These are phyloP conservation scores for Calonectria henricotiae DNA, from an alignment of 2,329 filamentous ascomycete genomes.

Conservation along the genomic window DNA sequence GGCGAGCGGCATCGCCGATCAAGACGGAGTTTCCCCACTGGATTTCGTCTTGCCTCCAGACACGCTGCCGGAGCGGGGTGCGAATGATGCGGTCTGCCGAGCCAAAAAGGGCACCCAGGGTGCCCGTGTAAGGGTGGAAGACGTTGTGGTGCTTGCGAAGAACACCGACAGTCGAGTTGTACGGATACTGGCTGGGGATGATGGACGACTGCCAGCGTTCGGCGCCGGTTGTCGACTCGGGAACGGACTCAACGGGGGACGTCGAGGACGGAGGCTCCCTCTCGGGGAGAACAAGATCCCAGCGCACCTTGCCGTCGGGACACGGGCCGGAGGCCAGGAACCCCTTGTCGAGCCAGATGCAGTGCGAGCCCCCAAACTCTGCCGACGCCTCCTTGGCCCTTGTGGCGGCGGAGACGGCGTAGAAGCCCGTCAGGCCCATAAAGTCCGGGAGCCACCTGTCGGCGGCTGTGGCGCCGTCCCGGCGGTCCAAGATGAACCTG, in stretches of 20 bases:
- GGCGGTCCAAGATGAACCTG: constrained; percentile 42
- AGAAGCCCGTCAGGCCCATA: constrained; percentile 48
- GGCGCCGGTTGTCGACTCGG: constrained; percentile 1
- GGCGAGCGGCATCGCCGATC: constrained; percentile 47
- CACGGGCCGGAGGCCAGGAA: constrained; percentile 45
- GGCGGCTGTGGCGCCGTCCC: constrained; percentile 36
- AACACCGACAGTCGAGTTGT: constrained; percentile 33
- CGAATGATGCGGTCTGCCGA: constrained; percentile 50
- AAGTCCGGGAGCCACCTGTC: constrained; percentile 47
- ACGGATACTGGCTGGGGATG: constrained; percentile 40
- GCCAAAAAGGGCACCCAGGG: constrained; percentile 41
- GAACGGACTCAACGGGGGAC: constrained; percentile 10
- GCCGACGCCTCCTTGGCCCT: constrained; percentile 10
- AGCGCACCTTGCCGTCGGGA: constrained; percentile 44
- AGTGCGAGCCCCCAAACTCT: constrained; percentile 42
- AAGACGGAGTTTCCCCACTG: constrained; percentile 44
- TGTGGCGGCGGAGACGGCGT: constrained; percentile 42
- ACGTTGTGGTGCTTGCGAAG: constrained; percentile 38
- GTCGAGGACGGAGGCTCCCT: constrained; percentile 34
- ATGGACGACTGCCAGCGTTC: constrained; percentile 42
- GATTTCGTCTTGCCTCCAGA: constrained; percentile 50
- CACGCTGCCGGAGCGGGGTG: constrained; percentile 47
- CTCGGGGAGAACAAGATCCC: constrained; percentile 50
- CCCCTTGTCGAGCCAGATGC: constrained; percentile 42
- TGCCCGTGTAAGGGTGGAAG: constrained; percentile 47